Conservation (phyloP, 768 basidiomycete species). For the Ephemerocybe angulata region DNA sequence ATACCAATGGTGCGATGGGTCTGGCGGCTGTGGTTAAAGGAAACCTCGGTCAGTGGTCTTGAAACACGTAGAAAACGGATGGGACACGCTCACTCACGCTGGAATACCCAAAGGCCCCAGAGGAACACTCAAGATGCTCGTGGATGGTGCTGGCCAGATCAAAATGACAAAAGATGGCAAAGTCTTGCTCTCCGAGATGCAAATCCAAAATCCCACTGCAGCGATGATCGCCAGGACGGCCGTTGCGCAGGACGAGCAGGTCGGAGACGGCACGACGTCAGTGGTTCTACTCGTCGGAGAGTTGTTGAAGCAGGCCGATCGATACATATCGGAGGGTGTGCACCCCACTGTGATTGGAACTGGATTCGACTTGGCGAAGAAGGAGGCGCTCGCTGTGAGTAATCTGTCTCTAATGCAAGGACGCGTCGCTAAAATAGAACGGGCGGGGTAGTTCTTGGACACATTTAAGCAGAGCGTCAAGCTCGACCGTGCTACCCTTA, state of each 20-base stretch:
- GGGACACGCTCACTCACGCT: too few relatives aligned
- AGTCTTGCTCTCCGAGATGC: conserved; percentile 98
- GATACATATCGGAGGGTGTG: conserved; percentile 96
- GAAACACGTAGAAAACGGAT: too few relatives aligned
- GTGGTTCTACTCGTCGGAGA: conserved; percentile 96
- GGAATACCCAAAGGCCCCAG: conserved; percentile 82
- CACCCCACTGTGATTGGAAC: conserved; percentile 95
- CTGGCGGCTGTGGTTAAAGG: conserved; percentile 96
- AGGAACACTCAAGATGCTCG: conserved; percentile 99
- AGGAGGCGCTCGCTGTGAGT: conserved; percentile 82
- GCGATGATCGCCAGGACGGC: conserved; percentile 99
- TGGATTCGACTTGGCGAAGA: conserved; percentile 97
- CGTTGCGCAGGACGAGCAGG: conserved; percentile 98
- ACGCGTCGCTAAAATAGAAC: conserved; percentile 2
- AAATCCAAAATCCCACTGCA: conserved; percentile 98
- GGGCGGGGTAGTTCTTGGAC: conserved; percentile 75
- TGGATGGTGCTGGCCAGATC: conserved; percentile 96
- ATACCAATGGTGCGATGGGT: conserved; percentile 92
- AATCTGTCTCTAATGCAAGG: conserved; percentile 1
- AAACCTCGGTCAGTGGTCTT: conserved; percentile 72
- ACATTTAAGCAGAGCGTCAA: conserved; percentile 74
- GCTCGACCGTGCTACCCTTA: conserved; percentile 85
- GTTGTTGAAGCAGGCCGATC: conserved; percentile 94
- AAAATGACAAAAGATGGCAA: conserved; percentile 99
- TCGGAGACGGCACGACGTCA: conserved; percentile 97